These are phyloP conservation scores for Xylaria sp. DNA, from an alignment of 2,329 filamentous ascomycete species.

Conservation along the genomic window DNA sequence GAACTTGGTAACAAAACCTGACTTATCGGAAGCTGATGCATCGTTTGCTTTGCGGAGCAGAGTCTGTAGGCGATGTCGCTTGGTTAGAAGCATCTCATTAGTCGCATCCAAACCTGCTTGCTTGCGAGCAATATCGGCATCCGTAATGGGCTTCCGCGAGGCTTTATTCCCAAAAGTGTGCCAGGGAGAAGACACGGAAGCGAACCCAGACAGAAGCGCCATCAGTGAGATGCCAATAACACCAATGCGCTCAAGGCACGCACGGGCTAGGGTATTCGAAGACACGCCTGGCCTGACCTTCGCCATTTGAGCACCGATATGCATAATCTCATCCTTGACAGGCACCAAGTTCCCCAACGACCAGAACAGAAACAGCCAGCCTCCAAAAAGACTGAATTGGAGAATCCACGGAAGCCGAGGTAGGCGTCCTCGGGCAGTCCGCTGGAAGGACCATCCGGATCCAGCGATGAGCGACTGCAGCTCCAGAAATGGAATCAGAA, in stretches of 20 bases:
- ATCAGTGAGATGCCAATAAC: conserved; percentile 88
- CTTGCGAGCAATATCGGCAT: conserved; percentile 80
- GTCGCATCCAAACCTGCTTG: conserved; percentile 82
- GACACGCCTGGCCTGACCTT: conserved; percentile 55
- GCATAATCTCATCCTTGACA: conserved; percentile 55
- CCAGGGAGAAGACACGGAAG: conserved; percentile 88
- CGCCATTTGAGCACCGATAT: conserved; percentile 53
- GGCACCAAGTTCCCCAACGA: conserved; percentile 74
- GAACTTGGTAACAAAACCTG: conserved; percentile 77
- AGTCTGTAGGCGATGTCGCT: conserved; percentile 76
- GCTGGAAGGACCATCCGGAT: conserved; percentile 71
- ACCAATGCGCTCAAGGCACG: conserved; percentile 76
- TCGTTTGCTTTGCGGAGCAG: conserved; percentile 71
- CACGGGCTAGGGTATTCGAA: conserved; percentile 58
- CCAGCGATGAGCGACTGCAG: conserved; percentile 72
- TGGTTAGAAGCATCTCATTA: conserved; percentile 80
- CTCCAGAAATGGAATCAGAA: conserved; percentile 82
- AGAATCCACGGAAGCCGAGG: conserved; percentile 72
- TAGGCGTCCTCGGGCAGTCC: conserved; percentile 65
- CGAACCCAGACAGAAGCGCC: conserved; percentile 89
- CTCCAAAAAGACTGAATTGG: conserved; percentile 69
- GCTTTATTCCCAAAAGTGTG: conserved; percentile 78
- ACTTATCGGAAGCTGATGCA: conserved; percentile 55
- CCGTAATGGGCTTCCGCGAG: conserved; percentile 69
- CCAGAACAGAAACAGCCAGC: conserved; percentile 83